Conservation (phyloP, 1,284 basidiomycete species). For the Ceratobasidium sp. region DNA sequence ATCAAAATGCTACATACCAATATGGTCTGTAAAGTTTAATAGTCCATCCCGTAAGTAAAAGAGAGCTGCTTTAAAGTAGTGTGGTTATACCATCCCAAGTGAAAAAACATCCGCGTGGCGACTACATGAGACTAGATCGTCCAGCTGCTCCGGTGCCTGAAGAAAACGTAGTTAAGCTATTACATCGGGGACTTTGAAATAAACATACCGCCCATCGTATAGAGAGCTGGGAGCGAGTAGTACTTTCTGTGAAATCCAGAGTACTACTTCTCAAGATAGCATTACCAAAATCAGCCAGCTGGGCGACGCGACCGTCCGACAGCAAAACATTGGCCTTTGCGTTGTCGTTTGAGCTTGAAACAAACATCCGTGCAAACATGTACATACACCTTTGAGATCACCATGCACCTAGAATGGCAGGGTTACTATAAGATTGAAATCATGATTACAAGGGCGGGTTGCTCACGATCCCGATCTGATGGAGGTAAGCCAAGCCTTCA, state of each 20-base stretch:
- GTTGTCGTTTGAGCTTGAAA: neutral
- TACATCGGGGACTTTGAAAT: neutral
- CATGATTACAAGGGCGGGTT: neutral
- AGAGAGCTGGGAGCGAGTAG: neutral
- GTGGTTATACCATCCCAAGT: conserved; percentile 30
- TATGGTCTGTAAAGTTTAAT: conserved; percentile 2
- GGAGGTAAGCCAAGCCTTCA: conserved; percentile 10
- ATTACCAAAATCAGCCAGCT: conserved; percentile 33
- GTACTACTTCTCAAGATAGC: neutral
- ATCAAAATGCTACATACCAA: neutral
- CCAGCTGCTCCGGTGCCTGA: conserved; percentile 31
- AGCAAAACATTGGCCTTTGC: conserved; percentile 35
- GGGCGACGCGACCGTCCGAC: conserved; percentile 9
- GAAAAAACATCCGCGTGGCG: conserved; percentile 21
- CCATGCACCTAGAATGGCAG: conserved; percentile 16
- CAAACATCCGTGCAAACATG: too few relatives aligned
- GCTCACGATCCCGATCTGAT: conserved; percentile 21
- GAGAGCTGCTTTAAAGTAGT: too few relatives aligned
- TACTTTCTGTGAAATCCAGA: conserved; percentile 4
- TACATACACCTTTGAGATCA: conserved; percentile 38
- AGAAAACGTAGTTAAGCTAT: neutral
- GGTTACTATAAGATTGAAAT: too few relatives aligned
- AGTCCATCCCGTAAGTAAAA: too few relatives aligned
- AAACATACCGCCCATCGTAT: conserved; percentile 28
- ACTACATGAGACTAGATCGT: neutral